Conservation (phyloP, 2,329 filamentous ascomycete species). For the Phyllosticta capitalensis region DNA sequence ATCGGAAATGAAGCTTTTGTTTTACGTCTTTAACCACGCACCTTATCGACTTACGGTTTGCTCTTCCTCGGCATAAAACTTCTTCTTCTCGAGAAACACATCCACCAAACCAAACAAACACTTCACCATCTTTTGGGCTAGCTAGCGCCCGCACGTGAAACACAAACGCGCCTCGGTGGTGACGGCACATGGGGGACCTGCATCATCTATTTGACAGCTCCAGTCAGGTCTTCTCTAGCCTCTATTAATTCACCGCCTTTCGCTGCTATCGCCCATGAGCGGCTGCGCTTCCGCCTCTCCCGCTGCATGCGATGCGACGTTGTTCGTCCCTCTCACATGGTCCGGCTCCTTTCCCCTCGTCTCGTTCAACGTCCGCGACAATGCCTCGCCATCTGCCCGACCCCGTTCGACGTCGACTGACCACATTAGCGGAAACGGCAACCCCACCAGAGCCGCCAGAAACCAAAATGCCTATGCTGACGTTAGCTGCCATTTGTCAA, state of each 20-base stretch:
- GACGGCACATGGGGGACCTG: conserved; percentile 13
- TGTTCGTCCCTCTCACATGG: background rate
- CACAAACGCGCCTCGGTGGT: conserved; percentile 9
- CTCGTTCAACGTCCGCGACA: conserved; percentile 29
- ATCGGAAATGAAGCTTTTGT: background rate
- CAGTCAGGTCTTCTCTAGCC: background rate
- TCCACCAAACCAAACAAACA: background rate
- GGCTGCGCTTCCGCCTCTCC: conserved; percentile 3
- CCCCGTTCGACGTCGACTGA: conserved; percentile 68
- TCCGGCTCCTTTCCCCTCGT: conserved; percentile 7
- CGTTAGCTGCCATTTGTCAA: conserved; percentile 7
- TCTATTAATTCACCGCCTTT: background rate
- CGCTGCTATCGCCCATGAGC: background rate
- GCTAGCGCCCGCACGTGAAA: background rate
- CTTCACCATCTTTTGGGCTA: background rate
- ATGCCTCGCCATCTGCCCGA: conserved; percentile 31
- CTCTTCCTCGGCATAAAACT: too few species aligned
- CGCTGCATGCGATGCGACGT: background rate
- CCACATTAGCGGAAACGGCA: conserved; percentile 77
- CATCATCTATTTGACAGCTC: background rate
- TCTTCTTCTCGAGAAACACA: too few species aligned
- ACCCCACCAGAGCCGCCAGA: conserved; percentile 69
- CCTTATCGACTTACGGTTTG: background rate
- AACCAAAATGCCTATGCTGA: conserved; percentile 69
- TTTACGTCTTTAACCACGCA: background rate